Percentiles rank a stretch among this genome's conserved stretches.
These are phyloP conservation scores for Fusarium protoensiforme DNA, from an alignment of 2,329 filamentous ascomycete species.

Conservation along the genomic window DNA sequence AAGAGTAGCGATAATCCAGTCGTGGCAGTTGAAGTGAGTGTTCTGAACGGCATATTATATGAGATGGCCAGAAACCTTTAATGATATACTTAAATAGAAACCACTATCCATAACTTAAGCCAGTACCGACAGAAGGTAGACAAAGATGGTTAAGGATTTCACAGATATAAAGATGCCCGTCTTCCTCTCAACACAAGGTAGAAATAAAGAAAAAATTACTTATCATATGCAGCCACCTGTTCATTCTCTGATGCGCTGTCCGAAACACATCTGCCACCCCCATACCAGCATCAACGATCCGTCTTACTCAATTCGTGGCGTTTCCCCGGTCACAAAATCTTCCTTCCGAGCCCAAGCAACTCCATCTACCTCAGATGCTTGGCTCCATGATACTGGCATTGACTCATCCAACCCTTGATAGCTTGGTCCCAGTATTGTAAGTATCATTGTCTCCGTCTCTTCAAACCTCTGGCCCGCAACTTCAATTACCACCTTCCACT, in stretches of 20 bases:
- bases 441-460: neutral
- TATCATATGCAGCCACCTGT: neutral
- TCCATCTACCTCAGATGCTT: neutral
- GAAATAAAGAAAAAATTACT: neutral
- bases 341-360: neutral
- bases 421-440: constrained; percentile 5
- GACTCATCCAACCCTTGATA: neutral
- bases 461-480: neutral
- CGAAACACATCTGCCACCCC: neutral
- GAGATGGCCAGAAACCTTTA: neutral
- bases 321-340: neutral
- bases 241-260: neutral
- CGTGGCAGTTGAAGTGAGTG: neutral
- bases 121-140: neutral
- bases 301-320: neutral
- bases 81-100: neutral
- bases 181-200: neutral
- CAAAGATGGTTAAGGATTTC: neutral
- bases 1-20: no score
- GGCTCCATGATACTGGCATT: neutral
- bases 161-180: neutral
- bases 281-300: neutral
- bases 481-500: constrained; percentile 21
- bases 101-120: neutral
- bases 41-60: neutral